Conservation (phyloP, 257 asterid genomes). For the Solanum virginianum region DNA sequence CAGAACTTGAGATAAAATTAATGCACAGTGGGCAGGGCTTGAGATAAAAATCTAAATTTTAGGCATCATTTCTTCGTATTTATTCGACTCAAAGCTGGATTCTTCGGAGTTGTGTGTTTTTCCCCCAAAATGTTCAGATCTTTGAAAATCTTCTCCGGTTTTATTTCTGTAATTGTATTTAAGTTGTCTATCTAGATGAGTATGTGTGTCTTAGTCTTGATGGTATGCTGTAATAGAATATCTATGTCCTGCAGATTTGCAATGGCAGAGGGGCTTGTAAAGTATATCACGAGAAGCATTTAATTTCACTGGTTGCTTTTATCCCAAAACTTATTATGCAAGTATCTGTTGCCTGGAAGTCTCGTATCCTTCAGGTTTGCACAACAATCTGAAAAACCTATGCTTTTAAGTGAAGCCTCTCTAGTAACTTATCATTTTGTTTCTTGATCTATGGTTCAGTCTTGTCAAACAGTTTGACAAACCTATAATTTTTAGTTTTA, state of each 20-base stretch:
- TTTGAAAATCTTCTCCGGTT: not conserved
- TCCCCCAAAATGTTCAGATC: not conserved
- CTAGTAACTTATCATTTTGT: not conserved
- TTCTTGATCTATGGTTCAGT: not conserved
- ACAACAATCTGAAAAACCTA: not conserved
- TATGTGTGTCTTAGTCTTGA: not conserved
- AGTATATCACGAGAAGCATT: constrained; percentile 40
- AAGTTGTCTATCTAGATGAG: not conserved
- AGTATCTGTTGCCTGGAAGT: constrained; percentile 56
- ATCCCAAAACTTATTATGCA: constrained; percentile 49
- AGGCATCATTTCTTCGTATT: not conserved
- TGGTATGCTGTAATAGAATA: not conserved
- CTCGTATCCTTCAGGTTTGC: constrained; percentile 64
- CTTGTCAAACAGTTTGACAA: not conserved
- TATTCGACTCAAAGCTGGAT: not conserved
- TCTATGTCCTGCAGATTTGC: constrained; percentile 34
- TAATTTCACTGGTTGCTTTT: constrained; percentile 58
- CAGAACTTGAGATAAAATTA: not conserved
- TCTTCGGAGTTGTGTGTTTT: not conserved
- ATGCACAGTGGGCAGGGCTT: not conserved
- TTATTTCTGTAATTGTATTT: not conserved
- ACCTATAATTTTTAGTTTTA: not conserved
- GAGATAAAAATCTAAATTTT: not conserved
- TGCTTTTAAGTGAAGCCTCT: not conserved
- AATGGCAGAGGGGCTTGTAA: constrained; percentile 25